Base-by-base conservation (phyloP, 164 flowering plant genomes). In the Berberis vulgaris region DNA sequence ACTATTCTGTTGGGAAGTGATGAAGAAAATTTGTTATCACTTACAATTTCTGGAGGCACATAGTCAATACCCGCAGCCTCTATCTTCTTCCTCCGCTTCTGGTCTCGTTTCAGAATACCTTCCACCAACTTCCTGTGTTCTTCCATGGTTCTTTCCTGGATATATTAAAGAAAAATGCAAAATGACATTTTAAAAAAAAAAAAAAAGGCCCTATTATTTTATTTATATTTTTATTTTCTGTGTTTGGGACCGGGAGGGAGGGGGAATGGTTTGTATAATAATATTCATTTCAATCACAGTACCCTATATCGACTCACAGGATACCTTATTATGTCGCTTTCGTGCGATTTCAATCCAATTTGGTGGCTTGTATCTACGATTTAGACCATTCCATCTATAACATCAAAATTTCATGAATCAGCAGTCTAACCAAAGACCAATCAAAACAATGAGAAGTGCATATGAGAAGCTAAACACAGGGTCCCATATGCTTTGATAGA, bases 31-130 rank as follows among this genome's bases (percentile, higher is more conserved):
- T 26, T 26, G 26, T 26, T 26, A 26, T 26, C 41, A 40, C 95
- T 87, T 80, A 92, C 96, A 69, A 92, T 76, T 67, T 84, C 86
- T 38, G 96, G 96, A 78, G 89, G 86, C 49, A 82, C 86, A 64
- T 85, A 92, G 54, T 92, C 96, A 70, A 92, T 82, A 56, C 96
- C 98, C 76, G 93, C 96, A 66, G 86, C 93, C 71, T 82, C 83
- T 45, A 92, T 86, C 75, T 64, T 82, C 80, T 74, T 83, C 40
- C 75, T 71, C n/a, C 96, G 84, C 62, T 78, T 86, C 72, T 74
- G 63, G 69, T 85, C 88, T 41, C 84, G 76, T 61, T 81, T 80
- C 63, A 83, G 2, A 26, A 92, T 82, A 71, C 80, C 71, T 50
- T 72, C 80, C 54, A 89, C 77, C 82, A 89, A 57, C 57, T 82